phyloP scores from a whole-genome alignment of 768 basidiomycete genomes.

The Myochromella boudieri region DNA sequence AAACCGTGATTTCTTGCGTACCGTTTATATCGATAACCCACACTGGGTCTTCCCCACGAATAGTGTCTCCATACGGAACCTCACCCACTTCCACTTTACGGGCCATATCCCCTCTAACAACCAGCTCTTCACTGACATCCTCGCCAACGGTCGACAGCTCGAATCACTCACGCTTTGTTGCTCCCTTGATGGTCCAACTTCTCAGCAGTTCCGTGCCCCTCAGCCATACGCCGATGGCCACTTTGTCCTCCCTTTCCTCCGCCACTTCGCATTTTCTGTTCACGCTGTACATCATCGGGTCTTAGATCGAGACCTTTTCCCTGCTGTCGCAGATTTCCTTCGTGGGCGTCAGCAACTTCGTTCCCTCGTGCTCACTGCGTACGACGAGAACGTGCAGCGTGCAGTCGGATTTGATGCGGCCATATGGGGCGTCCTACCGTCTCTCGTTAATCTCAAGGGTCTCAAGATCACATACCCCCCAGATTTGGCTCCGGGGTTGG shows the following conservation, averaged over 20 bases:
- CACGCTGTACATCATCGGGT: constrained; percentile 41
- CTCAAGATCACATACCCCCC: constrained; percentile 63
- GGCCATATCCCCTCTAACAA: constrained; percentile 52
- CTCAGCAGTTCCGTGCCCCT: constrained; percentile 49
- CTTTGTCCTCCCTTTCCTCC: constrained; percentile 56
- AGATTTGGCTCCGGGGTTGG: constrained; percentile 61
- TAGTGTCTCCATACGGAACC: constrained; percentile 56
- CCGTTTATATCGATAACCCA: constrained; percentile 52
- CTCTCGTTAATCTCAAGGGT: constrained; percentile 48
- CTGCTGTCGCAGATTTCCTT: constrained; percentile 66
- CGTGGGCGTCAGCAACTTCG: constrained; percentile 51
- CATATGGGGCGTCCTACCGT: constrained; percentile 70
- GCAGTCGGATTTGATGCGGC: constrained; percentile 67
- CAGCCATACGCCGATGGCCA: constrained; percentile 11
- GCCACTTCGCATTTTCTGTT: constrained; percentile 60
- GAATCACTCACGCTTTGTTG: constrained; percentile 59
- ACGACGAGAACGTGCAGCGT: constrained; percentile 42
- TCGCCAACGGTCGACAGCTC: constrained; percentile 60
- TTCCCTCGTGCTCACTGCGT: constrained; percentile 51
- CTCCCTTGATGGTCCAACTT: constrained; percentile 50
- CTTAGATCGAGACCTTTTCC: constrained; percentile 63
- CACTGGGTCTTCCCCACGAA: constrained; percentile 58
- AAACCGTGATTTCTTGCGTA: constrained; percentile 52
- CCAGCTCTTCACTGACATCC: constrained; percentile 57
- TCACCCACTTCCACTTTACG: constrained; percentile 62